These are phyloP conservation scores for Chaetomium cochliodes DNA, from an alignment of 495 filamentous ascomycete species.

Conservation along the genomic window DNA sequence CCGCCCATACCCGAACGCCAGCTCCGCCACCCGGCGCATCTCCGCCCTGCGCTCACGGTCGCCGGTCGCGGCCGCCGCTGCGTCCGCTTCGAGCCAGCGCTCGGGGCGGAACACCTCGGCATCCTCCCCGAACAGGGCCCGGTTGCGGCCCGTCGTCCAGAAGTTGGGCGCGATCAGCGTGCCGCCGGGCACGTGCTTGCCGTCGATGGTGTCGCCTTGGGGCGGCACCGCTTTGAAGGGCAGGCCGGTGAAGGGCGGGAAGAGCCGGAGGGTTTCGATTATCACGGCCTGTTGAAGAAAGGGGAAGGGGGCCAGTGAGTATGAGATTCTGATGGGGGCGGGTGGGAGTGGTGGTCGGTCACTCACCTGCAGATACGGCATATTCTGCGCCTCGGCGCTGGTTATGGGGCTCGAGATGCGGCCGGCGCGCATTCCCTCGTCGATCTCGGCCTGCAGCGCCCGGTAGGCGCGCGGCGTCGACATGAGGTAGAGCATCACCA, in stretches of 20 bases:
- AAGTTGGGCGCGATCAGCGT: conserved; percentile 53
- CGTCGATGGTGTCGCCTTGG: conserved; percentile 53
- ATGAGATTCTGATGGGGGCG: no score
- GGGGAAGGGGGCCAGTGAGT: background rate
- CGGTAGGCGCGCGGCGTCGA: conserved; percentile 47
- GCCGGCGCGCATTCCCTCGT: conserved; percentile 38
- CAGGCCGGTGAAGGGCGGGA: conserved; percentile 39
- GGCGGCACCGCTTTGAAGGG: conserved; percentile 48
- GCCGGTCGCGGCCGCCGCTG: conserved; percentile 26
- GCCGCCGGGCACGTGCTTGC: conserved; percentile 52
- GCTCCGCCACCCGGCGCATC: conserved; percentile 37
- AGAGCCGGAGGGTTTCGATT: conserved; percentile 51
- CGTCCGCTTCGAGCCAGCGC: conserved; percentile 49
- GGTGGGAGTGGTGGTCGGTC: background rate
- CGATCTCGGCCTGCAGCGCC: conserved; percentile 59
- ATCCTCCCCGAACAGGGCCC: conserved; percentile 40
- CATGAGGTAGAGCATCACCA: conserved; percentile 54
- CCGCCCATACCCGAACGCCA: conserved; percentile 44
- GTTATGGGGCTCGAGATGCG: conserved; percentile 42
- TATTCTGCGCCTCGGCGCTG: conserved; percentile 41
- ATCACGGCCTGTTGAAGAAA: conserved; percentile 44
- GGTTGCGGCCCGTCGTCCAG: conserved; percentile 29
- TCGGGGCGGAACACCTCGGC: conserved; percentile 50
- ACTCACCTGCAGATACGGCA: conserved; percentile 43
- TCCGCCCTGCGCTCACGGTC: conserved; percentile 19